Evolutionary conservation across 345 rosid genomes (phyloP).

Genomic region (Eucalyptus pauciflora): DNA sequence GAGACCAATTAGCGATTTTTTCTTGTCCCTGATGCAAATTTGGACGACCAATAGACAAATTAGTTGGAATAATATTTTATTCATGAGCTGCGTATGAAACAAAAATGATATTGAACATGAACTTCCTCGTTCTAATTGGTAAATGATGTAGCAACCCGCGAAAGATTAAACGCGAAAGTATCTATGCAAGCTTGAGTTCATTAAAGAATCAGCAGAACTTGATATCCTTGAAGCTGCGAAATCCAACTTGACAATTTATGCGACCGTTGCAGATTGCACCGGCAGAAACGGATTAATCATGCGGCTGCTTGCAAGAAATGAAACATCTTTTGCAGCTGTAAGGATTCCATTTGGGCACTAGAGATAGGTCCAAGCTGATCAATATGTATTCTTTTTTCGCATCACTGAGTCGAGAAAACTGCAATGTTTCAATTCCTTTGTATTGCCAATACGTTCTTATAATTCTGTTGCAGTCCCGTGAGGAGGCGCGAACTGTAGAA

Average conservation of each 20-base stretch:
- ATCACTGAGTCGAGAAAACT: neutral
- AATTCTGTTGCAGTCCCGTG: neutral
- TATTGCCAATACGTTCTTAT: neutral
- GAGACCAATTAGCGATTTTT: neutral
- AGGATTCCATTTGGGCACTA: neutral
- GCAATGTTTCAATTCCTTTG: neutral
- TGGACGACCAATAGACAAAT: neutral
- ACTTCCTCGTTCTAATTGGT: neutral
- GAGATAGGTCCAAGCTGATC: neutral
- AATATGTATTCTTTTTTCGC: neutral
- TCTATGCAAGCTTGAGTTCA: neutral
- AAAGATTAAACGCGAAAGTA: neutral
- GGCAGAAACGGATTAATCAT: neutral
- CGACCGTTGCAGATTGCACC: neutral
- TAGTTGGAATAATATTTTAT: neutral
- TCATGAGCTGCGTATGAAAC: neutral
- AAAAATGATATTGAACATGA: neutral
- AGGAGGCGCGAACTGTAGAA: neutral
- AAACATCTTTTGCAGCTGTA: neutral
- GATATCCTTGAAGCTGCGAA: neutral
- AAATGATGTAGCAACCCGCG: neutral
- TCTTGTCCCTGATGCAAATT: neutral
- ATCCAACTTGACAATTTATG: neutral
- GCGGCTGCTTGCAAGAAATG: neutral
- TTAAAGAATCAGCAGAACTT: neutral